Base-by-base conservation (phyloP, 495 filamentous ascomycete species). In the Neurospora sp. region DNA sequence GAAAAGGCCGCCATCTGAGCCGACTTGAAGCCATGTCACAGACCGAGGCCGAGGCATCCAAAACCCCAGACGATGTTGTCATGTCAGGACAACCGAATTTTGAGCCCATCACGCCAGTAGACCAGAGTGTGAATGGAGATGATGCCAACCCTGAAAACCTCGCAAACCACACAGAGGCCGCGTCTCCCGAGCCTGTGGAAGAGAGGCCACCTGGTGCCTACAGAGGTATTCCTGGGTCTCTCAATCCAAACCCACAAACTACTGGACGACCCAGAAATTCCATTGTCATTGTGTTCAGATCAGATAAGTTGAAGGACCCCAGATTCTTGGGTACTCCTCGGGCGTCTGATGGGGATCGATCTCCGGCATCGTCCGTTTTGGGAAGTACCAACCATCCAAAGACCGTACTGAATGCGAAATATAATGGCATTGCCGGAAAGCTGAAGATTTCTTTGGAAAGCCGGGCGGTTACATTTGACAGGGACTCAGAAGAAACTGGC, bases 261-360 rank as follows among this genome's bases (percentile, higher is more conserved):
- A 38, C 38, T 35, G 72, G 75, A 31, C 59, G 69, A 14, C 73
- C 71, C 35, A 78, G 53, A 40, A 77, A 76, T 65, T 82, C 82
- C n/a, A 40, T 80, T 2, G 81, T 84, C 20, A 70, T 83, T 3
- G 77, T 79, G 42, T 79, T 84, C 40, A 78, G 75, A 61, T 73
- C 72, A 1, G 75, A 81, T 40, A 74, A 75, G 72, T 74, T 82
- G 27, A 82, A 80, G 59, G 61, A 76, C 69, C 73, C 68, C 20
- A 65, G 61, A 14, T 78, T 77, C 45, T 70, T 78, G 8, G 14
- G 31, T 41, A 45, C 37, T 38, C 3, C 69, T 70, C 69, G 9
- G 40, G 20, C 35, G 31, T 38, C n/a, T 20, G 35, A 20, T n/a
- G 20, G 1, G 48, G 48, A 59, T 7, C 48, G 20, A 59, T 69